Evolutionary conservation across 306 rosid genomes (phyloP).

Genomic region (Citrullus amarus): DNA sequence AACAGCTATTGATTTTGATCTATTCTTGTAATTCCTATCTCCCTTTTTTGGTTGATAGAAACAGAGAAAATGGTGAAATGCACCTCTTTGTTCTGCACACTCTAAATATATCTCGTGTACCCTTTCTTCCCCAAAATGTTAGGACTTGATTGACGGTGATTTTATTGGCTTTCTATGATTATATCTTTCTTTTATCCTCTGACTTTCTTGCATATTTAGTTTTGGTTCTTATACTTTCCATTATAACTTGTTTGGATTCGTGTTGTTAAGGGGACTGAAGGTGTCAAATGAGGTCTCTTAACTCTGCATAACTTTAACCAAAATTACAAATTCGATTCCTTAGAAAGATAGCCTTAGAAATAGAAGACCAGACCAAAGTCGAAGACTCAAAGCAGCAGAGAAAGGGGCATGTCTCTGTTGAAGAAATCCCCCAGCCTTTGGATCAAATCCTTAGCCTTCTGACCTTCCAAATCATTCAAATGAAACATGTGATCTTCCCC

Average conservation of each 20-base stretch:
- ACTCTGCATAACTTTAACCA: not conserved
- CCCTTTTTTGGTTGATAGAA: not conserved
- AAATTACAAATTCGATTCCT: not conserved
- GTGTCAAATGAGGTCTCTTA: not conserved
- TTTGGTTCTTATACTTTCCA: not conserved
- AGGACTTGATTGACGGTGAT: not conserved
- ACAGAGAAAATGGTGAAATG: not conserved
- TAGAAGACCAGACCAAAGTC: not conserved
- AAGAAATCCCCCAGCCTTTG: not conserved
- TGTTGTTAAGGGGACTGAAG: not conserved
- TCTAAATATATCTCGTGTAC: not conserved
- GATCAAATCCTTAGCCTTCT: not conserved
- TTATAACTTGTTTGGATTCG: not conserved
- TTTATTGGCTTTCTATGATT: not conserved
- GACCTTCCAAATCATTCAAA: not conserved
- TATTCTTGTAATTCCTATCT: not conserved
- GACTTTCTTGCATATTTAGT: not conserved
- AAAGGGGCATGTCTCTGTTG: not conserved
- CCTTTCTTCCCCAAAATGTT: not conserved
- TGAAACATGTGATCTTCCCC: conserved; percentile 21
- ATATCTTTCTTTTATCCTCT: not conserved
- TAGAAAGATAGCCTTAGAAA: not conserved
- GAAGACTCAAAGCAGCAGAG: not conserved
- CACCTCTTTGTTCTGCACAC: not conserved
- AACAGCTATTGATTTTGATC: not conserved